A percentile compares a stretch with the other conserved stretches of the same genome.
Evolutionary conservation across 768 basidiomycete species (phyloP).

Genomic region (Boletus barrowsii): DNA sequence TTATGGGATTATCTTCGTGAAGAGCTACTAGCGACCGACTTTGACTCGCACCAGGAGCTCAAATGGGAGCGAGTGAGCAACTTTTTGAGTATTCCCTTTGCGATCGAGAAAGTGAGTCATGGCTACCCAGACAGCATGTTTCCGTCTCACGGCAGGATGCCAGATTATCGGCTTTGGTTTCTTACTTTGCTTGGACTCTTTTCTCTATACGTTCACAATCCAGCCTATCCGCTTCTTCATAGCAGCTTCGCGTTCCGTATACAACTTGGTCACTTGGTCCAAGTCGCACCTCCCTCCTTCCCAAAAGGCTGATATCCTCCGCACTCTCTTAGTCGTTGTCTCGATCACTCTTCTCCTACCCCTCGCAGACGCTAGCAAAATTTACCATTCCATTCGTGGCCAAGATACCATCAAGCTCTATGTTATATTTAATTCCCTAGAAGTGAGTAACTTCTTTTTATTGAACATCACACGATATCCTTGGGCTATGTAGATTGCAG

Average conservation of each 20-base stretch:
- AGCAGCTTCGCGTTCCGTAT: slow-evolving; percentile 55
- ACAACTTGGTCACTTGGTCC: slow-evolving; percentile 48
- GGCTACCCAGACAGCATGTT: background rate
- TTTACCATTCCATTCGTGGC: slow-evolving; percentile 95
- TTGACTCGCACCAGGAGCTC: slow-evolving; percentile 89
- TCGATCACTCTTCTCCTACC: slow-evolving; percentile 75
- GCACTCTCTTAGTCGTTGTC: slow-evolving; percentile 68
- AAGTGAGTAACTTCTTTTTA: slow-evolving; percentile 55
- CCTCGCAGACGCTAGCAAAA: slow-evolving; percentile 93
- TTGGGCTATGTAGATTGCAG: slow-evolving; percentile 70
- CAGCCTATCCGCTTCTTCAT: slow-evolving; percentile 84
- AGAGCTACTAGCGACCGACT: slow-evolving; percentile 88
- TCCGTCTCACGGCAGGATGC: slow-evolving; percentile 1
- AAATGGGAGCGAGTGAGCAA: slow-evolving; percentile 97
- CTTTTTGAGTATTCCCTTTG: slow-evolving; percentile 87
- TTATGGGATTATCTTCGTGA: slow-evolving; percentile 91
- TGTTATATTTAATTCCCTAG: slow-evolving; percentile 97
- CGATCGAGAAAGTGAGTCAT: slow-evolving; percentile 82
- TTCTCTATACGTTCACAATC: slow-evolving; percentile 97
- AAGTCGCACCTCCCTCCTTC: slow-evolving; percentile 69
- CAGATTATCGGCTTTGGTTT: slow-evolving; percentile 92
- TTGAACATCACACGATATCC: background rate
- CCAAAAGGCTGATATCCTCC: slow-evolving; percentile 91
- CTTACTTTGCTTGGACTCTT: slow-evolving; percentile 91
- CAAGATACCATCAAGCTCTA: slow-evolving; percentile 99